These are phyloP conservation scores for Ophiocordyceps camponoti-saundersi DNA, from an alignment of 2,329 filamentous ascomycete species.

Conservation along the genomic window DNA sequence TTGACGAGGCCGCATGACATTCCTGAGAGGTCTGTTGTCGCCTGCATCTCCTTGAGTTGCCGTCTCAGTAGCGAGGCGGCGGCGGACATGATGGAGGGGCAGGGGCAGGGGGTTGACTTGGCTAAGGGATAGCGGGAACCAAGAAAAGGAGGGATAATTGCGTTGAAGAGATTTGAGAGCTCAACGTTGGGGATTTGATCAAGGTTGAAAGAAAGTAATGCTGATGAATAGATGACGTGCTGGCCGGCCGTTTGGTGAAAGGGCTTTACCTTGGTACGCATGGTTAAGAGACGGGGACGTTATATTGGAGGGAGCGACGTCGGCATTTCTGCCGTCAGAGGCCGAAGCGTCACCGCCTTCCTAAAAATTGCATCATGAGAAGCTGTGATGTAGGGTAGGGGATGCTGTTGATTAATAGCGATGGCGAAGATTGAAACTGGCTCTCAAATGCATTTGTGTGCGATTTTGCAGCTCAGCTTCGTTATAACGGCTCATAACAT, in stretches of 20 bases:
- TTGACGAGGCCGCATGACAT: slow-evolving; percentile 83
- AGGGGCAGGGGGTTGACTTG: not conserved
- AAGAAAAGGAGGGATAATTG: too few relatives aligned
- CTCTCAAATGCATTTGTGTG: too few relatives aligned
- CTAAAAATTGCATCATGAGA: not conserved
- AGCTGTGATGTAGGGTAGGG: too few relatives aligned
- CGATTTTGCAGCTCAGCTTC: too few relatives aligned
- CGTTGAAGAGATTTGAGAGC: too few relatives aligned
- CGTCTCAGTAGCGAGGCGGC: slow-evolving; percentile 60
- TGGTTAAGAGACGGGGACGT: too few relatives aligned
- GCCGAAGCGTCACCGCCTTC: not conserved
- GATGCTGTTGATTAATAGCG: too few relatives aligned
- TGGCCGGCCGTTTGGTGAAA: not conserved
- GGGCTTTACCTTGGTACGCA: not conserved
- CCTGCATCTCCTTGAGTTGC: slow-evolving; percentile 90
- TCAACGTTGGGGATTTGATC: too few relatives aligned
- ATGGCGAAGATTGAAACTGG: too few relatives aligned
- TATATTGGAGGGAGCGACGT: not conserved
- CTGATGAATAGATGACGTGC: not conserved
- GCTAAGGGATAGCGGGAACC: too few relatives aligned
- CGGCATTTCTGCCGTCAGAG: not conserved
- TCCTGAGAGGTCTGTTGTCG: slow-evolving; percentile 76
- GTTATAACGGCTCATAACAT: too few relatives aligned
- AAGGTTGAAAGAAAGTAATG: too few relatives aligned
- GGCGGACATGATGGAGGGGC: slow-evolving; percentile 18